Evolutionary conservation across 768 basidiomycete species (phyloP), one percentile per base, ranked within the genome.

Genomic region (Mrakia frigida): DNA sequence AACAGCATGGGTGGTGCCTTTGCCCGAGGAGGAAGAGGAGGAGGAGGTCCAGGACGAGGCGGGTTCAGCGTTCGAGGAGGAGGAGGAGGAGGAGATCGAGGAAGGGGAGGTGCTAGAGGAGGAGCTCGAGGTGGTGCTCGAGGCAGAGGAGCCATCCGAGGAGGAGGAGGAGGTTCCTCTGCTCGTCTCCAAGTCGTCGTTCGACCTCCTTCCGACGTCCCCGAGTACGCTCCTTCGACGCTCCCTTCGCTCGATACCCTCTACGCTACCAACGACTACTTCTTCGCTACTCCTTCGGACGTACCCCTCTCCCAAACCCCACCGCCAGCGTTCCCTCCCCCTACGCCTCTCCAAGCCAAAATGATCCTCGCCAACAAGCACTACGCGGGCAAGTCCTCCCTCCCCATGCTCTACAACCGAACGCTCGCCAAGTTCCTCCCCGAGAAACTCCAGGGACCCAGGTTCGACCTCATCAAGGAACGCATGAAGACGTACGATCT

Each of bases 201-300:
- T 4, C 65, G 18, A 18, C 39, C 37, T 35, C 33, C 63, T 3
- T 13, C 28, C 21, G 16, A 35, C 39, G 35, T 18, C n/a, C 65
- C 65, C 4, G 39, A 2, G 25, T 37, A 43, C 65, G 65, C 65
- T 37, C 65, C 65, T n/a, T 68, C 65, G 5, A 41, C 65, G 25
- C 65, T 68, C 37, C 65, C 65, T 18, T 23, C 65, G 9, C 65
- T 68, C 25, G 35, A 18, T 5, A 68, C 65, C 14, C 65, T 68
- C 39, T 68, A 68, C 65, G 37, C 65, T 21, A 25, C 65, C 21
- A 39, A 68, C 65, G 35, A 35, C 61, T 33, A 33, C 65, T 68
- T 68, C 37, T 68, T 68, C 65, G 65, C 37, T 39, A 39, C 33
- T 1, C 25, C 65, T 1, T 9, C 35, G 9, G 65, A 68, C 65